A percentile compares a stretch with the other conserved stretches of the same genome.
Conservation (phyloP, 192 early-diverging fungal species). For the Phycomyces blakesleeanus region DNA sequence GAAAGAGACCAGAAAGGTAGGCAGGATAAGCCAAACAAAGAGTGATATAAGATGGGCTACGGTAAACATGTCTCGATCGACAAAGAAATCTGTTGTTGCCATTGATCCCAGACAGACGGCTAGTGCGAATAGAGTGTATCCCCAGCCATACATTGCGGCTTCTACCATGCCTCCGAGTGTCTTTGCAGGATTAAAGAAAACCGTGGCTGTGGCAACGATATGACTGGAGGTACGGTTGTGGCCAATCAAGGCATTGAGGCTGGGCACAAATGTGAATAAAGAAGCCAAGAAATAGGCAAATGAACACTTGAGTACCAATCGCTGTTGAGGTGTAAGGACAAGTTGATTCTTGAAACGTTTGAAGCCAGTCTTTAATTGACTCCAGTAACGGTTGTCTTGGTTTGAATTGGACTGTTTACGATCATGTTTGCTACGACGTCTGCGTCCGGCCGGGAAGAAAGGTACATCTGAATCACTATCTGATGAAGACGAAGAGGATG, state of each 20-base stretch:
- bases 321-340: slow-evolving; percentile 2
- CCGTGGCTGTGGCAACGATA: slow-evolving; percentile 68
- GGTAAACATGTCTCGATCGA: slow-evolving; percentile 26
- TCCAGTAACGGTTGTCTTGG: not conserved
- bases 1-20: slow-evolving; percentile 50
- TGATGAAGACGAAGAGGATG: not conserved
- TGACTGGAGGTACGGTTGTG: slow-evolving; percentile 59
- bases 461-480: slow-evolving; percentile 20
- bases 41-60: slow-evolving; percentile 43
- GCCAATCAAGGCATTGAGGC: slow-evolving; percentile 48
- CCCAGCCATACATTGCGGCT: slow-evolving; percentile 41
- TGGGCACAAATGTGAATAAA: slow-evolving; percentile 63
- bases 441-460: slow-evolving; percentile 12
- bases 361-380: not conserved
- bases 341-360: not conserved
- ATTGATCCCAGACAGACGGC: slow-evolving; percentile 42
- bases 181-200: slow-evolving; percentile 77
- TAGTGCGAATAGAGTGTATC: slow-evolving; percentile 39
- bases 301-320: slow-evolving; percentile 55
- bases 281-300: slow-evolving; percentile 65
- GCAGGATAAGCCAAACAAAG: slow-evolving; percentile 49
- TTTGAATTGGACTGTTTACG: not conserved
- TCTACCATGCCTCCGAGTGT: slow-evolving; percentile 64
- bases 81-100: slow-evolving; percentile 48
- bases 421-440: not conserved